Evolutionary conservation across 2,329 filamentous ascomycete genomes (phyloP).

Genomic region (Corinectria fuckeliana): DNA sequence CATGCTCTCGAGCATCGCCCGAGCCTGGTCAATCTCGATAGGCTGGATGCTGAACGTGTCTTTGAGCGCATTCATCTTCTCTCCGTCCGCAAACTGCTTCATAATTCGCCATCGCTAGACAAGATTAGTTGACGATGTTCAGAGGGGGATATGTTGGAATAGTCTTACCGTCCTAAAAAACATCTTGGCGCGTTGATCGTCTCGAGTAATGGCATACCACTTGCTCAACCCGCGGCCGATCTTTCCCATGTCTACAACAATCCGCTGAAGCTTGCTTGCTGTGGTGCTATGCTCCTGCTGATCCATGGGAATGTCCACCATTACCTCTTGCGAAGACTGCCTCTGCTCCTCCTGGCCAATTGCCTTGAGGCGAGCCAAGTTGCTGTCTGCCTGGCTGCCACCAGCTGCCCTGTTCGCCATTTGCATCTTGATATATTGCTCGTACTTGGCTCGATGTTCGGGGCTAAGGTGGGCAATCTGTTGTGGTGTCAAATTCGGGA

Average conservation of each 20-base stretch:
- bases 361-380: conserved; percentile 42
- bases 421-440: conserved; percentile 45
- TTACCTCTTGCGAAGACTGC: conserved; percentile 47
- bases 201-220: conserved; percentile 57
- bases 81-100: conserved; percentile 60
- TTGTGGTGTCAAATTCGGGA: conserved; percentile 38
- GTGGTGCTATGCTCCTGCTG: conserved; percentile 53
- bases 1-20: conserved; percentile 58
- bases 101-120: conserved; percentile 58
- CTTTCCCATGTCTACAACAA: conserved; percentile 51
- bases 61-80: conserved; percentile 53
- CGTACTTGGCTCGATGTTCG: conserved; percentile 54
- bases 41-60: conserved; percentile 59
- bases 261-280: conserved; percentile 50
- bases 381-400: conserved; percentile 29
- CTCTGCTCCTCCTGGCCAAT: conserved; percentile 51
- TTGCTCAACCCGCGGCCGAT: conserved; percentile 52
- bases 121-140: conserved; percentile 41
- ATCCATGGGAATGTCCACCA: conserved; percentile 55
- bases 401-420: conserved; percentile 33
- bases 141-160: not conserved
- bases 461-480: conserved; percentile 50
- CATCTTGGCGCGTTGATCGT: conserved; percentile 57
- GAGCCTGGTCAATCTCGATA: conserved; percentile 58
- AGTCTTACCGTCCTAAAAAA: conserved; percentile 61